Percentiles rank a stretch among this genome's conserved stretches.
These are phyloP conservation scores for Ustanciosporium gigantosporum DNA, from an alignment of 1,284 basidiomycete species.

Conservation along the genomic window DNA sequence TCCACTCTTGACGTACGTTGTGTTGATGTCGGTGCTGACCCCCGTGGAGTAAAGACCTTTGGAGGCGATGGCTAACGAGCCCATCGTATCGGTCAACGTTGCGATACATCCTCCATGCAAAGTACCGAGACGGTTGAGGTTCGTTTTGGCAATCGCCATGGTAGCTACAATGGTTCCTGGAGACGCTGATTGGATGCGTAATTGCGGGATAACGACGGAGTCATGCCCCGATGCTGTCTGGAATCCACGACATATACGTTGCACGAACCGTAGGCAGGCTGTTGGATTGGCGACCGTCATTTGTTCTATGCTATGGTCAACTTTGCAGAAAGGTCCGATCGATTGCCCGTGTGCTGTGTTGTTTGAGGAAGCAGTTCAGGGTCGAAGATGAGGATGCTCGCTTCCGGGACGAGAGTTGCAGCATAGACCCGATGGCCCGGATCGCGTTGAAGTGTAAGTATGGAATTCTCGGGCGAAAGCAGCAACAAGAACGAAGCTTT, in stretches of 20 bases:
- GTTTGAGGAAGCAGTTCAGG: too few species aligned
- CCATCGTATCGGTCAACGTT: conserved; percentile 81
- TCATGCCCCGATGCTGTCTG: conserved; percentile 46
- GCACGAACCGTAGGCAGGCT: conserved; percentile 44
- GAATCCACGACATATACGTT: conserved; percentile 28
- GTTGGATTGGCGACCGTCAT: conserved; percentile 15
- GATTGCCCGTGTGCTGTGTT: too few species aligned
- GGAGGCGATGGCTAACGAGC: conserved; percentile 78
- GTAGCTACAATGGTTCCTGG: conserved; percentile 45
- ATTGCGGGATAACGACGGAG: conserved; percentile 36
- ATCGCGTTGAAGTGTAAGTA: too few species aligned
- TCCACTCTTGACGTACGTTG: conserved; percentile 76
- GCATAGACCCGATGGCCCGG: too few species aligned
- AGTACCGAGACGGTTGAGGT: conserved; percentile 59
- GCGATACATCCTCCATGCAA: conserved; percentile 83
- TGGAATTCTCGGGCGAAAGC: too few species aligned
- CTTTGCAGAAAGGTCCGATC: too few species aligned
- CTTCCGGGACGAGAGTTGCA: too few species aligned
- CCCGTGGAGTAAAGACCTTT: conserved; percentile 82
- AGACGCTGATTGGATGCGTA: conserved; percentile 30
- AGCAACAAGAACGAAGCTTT: too few species aligned
- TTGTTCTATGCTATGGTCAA: too few species aligned
- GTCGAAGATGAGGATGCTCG: too few species aligned
- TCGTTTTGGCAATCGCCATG: conserved; percentile 38
- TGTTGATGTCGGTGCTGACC: conserved; percentile 82